A percentile compares a stretch with the other conserved stretches of the same genome.
These are phyloP conservation scores for Saturnispora zaruensis DNA, from an alignment of 805 yeast species.

Conservation along the genomic window DNA sequence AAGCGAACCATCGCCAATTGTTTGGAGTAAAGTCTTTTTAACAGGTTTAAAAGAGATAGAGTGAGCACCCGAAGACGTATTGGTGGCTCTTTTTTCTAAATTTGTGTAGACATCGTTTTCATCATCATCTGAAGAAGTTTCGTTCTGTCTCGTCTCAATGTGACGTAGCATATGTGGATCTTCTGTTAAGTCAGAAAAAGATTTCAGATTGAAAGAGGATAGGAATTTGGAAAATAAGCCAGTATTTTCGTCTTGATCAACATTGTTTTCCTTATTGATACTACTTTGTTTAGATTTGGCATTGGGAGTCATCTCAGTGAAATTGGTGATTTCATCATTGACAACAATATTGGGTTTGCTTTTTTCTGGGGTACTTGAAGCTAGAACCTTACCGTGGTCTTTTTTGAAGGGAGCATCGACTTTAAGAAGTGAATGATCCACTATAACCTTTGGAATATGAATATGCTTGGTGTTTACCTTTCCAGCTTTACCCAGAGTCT, in stretches of 20 bases:
- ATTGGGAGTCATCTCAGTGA: not conserved
- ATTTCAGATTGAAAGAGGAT: conserved; percentile 23
- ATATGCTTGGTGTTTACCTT: not conserved
- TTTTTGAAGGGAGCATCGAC: not conserved
- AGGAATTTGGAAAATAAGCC: conserved; percentile 24
- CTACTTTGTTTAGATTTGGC: not conserved
- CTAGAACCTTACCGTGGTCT: not conserved
- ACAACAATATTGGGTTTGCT: not conserved
- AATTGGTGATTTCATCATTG: not conserved
- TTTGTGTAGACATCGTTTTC: conserved; percentile 1
- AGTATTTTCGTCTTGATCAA: conserved; percentile 12
- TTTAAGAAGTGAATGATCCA: not conserved
- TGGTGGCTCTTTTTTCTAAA: not conserved
- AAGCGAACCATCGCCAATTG: conserved; percentile 43
- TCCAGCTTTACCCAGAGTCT: not conserved
- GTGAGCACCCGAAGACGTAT: conserved; percentile 6
- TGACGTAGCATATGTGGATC: not conserved
- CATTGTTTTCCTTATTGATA: not conserved
- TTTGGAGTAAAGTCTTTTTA: conserved; percentile 37
- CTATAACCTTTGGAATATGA: not conserved
- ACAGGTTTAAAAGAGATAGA: conserved; percentile 39
- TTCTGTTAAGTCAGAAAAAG: conserved; percentile 16
- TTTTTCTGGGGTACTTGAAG: conserved; percentile 6
- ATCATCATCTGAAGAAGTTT: not conserved
- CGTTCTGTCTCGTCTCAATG: not conserved